Conservation (phyloP, 169 alveolate genomes). For the Plasmodium knowlesi region DNA sequence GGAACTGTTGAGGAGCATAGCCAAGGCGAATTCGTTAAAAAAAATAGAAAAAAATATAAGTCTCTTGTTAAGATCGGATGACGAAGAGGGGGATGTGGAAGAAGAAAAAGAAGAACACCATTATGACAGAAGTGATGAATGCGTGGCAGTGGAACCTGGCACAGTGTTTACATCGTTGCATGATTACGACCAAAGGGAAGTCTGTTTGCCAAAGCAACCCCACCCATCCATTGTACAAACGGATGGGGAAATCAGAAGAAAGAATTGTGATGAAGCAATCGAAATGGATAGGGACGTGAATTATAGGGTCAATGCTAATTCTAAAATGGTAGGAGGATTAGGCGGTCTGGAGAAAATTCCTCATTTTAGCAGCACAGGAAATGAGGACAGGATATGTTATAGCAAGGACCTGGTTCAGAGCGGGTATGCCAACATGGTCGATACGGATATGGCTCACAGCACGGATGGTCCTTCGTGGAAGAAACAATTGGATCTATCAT, state of each 20-base stretch:
- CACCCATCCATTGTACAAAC: not conserved
- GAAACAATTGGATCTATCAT: slow-evolving; percentile 4
- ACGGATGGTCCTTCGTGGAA: not conserved
- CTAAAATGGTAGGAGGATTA: not conserved
- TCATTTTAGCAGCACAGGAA: not conserved
- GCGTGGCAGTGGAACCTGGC: not conserved
- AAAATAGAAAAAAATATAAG: slow-evolving; percentile 64
- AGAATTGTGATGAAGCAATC: not conserved
- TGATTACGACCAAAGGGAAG: not conserved
- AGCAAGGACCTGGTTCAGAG: not conserved
- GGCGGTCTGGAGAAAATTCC: not conserved
- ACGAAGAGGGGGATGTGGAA: slow-evolving; percentile 8
- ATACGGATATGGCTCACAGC: not conserved
- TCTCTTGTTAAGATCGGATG: slow-evolving; percentile 30
- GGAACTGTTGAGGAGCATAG: slow-evolving; percentile 31
- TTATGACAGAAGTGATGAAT: not conserved
- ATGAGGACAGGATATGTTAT: not conserved
- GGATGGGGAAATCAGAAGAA: not conserved
- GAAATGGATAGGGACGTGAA: not conserved
- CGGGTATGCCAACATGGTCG: not conserved
- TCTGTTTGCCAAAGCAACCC: not conserved
- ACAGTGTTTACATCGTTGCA: not conserved
- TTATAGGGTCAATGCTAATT: not conserved
- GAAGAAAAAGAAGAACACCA: not conserved
- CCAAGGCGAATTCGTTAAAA: slow-evolving; percentile 40